Conservation (phyloP, 805 yeast genomes). For the Cyberlindnera saturnus region DNA sequence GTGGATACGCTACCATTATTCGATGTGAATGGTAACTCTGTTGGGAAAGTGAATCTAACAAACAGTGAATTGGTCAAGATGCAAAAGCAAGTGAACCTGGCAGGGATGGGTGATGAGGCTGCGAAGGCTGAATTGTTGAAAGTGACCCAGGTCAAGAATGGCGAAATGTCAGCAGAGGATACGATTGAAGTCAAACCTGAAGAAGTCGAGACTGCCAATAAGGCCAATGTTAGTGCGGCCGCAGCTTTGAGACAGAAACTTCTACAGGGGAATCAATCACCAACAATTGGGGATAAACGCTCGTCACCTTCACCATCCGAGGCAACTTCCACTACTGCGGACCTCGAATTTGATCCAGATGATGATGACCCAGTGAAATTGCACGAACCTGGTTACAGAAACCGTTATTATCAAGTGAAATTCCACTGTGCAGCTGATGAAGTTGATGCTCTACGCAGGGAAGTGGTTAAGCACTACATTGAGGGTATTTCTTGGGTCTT, state of each 20-base stretch:
- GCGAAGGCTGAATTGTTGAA: slow-evolving; percentile 25
- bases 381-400: slow-evolving; percentile 84
- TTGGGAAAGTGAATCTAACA: slow-evolving; percentile 59
- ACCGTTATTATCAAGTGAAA: slow-evolving; percentile 74
- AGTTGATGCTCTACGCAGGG: slow-evolving; percentile 45
- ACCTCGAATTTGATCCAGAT: slow-evolving; percentile 8
- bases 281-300: slow-evolving; percentile 19
- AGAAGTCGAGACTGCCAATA: slow-evolving; percentile 27
- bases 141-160: slow-evolving; percentile 20
- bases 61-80: slow-evolving; percentile 68
- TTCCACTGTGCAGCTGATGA: slow-evolving; percentile 54
- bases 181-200: slow-evolving; percentile 12
- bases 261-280: slow-evolving; percentile 21
- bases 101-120: slow-evolving; percentile 21
- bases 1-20: slow-evolving; percentile 69
- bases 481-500: slow-evolving; percentile 98
- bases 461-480: slow-evolving; percentile 66
- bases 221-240: slow-evolving; percentile 38
- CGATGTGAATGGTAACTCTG: slow-evolving; percentile 67
- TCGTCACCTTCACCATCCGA: slow-evolving; percentile 1
- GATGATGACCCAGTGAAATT: slow-evolving; percentile 53
- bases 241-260: slow-evolving; percentile 35
- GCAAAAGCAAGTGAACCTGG: slow-evolving; percentile 46
- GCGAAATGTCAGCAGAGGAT: slow-evolving; percentile 1
- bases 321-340: background rate